Base-by-base conservation (phyloP, 1,284 basidiomycete genomes). In the Ganoderma resinaceum region DNA sequence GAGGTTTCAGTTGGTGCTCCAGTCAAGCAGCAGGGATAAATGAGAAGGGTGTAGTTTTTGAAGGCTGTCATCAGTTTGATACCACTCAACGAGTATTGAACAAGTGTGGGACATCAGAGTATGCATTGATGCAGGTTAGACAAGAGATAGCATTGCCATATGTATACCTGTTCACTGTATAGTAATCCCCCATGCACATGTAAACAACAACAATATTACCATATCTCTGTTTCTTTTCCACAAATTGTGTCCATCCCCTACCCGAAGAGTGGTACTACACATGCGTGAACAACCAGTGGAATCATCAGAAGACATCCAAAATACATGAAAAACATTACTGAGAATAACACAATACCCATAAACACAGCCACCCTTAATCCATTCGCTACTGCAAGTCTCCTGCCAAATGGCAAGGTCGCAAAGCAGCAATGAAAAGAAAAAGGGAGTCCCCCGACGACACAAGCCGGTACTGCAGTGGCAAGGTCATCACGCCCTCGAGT, bases 401-500 rank as follows among this genome's bases (percentile, higher is more conserved):
- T 31, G 38, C 62, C 62, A 40, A 63, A 9, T 63, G 62, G 52
- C 62, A 6, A 6, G 52, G 52, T 63, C 35, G 23, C 62, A 63
- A 63, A 31, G 40, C 62, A 57, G 23, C 49, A 20, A 14, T 52
- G 52, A 63, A 63, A 57, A 63, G 52, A 63, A 23, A 46, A 63
- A 63, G 62, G 61, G 55, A 66, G 70, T 73, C 70, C 72, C 72
- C 70, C 70, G 72, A 73, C 72, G 66, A 73, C 72, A 61, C 72
- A 73, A 73, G 72, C 72, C 68, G 55, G 65, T 57, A 72, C 68
- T 73, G 72, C 70, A 72, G 66, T 70, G 61, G 72, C 72, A 70
- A 73, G 72, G 72, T 73, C 72, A 73, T 73, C 72, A 66, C 68
- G 68, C 65, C 68, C 70, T 68, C 70, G 61, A 68, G 72, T 73